These are phyloP conservation scores for Sisymbrium irio DNA, from an alignment of 345 rosid genomes.

Conservation along the genomic window DNA sequence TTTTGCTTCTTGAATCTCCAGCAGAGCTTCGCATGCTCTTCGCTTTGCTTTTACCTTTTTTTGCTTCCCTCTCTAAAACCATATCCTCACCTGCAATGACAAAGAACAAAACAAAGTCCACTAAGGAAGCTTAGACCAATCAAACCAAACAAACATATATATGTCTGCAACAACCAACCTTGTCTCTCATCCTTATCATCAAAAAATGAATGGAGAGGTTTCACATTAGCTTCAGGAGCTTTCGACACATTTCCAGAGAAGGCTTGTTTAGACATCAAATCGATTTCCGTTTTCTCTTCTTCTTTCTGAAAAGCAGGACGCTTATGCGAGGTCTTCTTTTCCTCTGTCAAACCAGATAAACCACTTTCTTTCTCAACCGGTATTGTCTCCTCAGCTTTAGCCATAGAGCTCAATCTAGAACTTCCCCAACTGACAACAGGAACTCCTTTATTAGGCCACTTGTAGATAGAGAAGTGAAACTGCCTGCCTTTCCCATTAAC, in stretches of 20 bases:
- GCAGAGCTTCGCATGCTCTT: slow-evolving; percentile 32
- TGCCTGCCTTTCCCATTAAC: slow-evolving; percentile 33
- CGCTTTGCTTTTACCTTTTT: slow-evolving; percentile 41
- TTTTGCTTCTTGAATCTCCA: slow-evolving; percentile 35
- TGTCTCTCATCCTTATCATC: slow-evolving; percentile 19
- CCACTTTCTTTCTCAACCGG: background rate
- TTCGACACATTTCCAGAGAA: slow-evolving; percentile 25
- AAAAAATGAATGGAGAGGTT: slow-evolving; percentile 36
- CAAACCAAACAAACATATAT: background rate
- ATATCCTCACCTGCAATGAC: slow-evolving; percentile 46
- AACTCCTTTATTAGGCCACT: slow-evolving; percentile 78
- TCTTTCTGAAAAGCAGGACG: slow-evolving; percentile 17
- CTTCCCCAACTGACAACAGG: slow-evolving; percentile 46
- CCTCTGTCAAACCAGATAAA: slow-evolving; percentile 2
- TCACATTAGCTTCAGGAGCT: slow-evolving; percentile 31
- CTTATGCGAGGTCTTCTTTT: slow-evolving; percentile 4
- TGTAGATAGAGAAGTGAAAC: slow-evolving; percentile 88
- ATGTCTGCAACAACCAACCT: slow-evolving; percentile 32
- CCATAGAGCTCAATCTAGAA: slow-evolving; percentile 43
- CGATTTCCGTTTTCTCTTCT: slow-evolving; percentile 25
- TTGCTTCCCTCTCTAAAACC: slow-evolving; percentile 19
- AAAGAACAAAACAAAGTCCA: slow-evolving; percentile 12
- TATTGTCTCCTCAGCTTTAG: slow-evolving; percentile 16
- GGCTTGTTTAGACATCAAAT: slow-evolving; percentile 20
- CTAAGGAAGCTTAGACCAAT: slow-evolving; percentile 6